Percentiles rank a stretch among this genome's conserved stretches.
These are phyloP conservation scores for Wickerhamomyces queroliae DNA, from an alignment of 805 yeast species.

Conservation along the genomic window DNA sequence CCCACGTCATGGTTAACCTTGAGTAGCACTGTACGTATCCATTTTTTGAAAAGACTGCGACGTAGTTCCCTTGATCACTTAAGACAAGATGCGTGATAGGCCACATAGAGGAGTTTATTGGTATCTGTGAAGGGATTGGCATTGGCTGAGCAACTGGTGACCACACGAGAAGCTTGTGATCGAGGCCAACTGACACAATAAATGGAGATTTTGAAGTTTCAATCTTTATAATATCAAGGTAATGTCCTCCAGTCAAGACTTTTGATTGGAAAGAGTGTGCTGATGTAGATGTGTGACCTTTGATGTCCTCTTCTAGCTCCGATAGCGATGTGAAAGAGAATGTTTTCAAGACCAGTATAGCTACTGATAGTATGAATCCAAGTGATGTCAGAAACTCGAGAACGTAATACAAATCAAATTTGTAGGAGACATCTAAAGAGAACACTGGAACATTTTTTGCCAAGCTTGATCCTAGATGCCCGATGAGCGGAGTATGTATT, in stretches of 20 bases:
- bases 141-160: constrained; percentile 50
- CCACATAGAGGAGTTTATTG: constrained; percentile 42
- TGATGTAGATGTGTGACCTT: constrained; percentile 9
- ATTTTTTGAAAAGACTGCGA: constrained; percentile 46
- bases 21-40: constrained; percentile 59
- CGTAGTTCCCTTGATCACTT: constrained; percentile 53
- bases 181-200: constrained; percentile 66
- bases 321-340: constrained; percentile 22
- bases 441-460: constrained; percentile 5
- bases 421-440: constrained; percentile 26
- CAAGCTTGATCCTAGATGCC: constrained; percentile 4
- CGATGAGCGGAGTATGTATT: constrained; percentile 24
- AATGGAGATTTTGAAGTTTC: constrained; percentile 57
- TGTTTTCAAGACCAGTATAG: constrained; percentile 37
- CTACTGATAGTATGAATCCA: constrained; percentile 43
- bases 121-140: constrained; percentile 40
- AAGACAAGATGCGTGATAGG: constrained; percentile 54
- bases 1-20: constrained; percentile 44
- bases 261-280: constrained; percentile 27
- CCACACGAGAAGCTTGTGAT: constrained; percentile 70
- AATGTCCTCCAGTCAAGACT: constrained; percentile 46
- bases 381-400: constrained; percentile 51
- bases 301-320: constrained; percentile 14
- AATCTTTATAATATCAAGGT: constrained; percentile 56
- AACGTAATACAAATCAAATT: constrained; percentile 44